A percentile compares a stretch with the other conserved stretches of the same genome.
Evolutionary conservation across 2,329 filamentous ascomycete species (phyloP).

Genomic region (Fusarium domesticum): DNA sequence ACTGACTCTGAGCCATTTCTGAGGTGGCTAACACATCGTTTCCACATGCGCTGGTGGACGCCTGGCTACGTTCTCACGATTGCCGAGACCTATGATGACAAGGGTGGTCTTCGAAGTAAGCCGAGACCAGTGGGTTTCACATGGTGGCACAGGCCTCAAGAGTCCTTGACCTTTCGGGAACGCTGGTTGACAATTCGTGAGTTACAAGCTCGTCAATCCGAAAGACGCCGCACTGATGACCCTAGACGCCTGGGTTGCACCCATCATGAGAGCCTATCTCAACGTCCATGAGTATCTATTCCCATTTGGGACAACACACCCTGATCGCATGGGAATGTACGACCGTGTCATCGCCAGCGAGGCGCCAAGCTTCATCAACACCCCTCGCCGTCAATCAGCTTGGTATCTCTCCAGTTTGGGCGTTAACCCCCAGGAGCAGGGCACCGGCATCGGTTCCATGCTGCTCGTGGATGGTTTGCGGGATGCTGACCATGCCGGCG

Average conservation of each 20-base stretch:
- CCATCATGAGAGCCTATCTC: constrained; percentile 26
- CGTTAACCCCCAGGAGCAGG: constrained; percentile 33
- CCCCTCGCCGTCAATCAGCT: constrained; percentile 30
- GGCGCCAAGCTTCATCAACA: constrained; percentile 27
- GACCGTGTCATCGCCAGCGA: constrained; percentile 26
- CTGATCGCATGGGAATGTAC: constrained; percentile 22
- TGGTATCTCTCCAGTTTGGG: constrained; percentile 38
- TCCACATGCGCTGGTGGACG: constrained; percentile 34
- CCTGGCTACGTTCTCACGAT: constrained; percentile 32
- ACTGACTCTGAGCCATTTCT: constrained; percentile 19
- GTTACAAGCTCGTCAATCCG: no score
- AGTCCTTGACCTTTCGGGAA: constrained; percentile 27
- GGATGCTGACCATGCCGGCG: constrained; percentile 29
- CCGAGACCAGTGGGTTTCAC: constrained; percentile 30
- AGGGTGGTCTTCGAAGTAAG: constrained; percentile 4
- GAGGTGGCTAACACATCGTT: constrained; percentile 27
- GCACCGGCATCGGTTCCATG: constrained; percentile 31
- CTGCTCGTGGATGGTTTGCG: constrained; percentile 33
- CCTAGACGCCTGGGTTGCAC: constrained; percentile 32
- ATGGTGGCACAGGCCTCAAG: constrained; percentile 34
- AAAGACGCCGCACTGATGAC: constrained; percentile 1
- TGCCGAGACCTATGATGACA: constrained; percentile 17
- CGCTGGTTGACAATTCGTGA: constrained; percentile 34
- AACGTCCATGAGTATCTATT: constrained; percentile 26
- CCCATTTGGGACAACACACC: constrained; percentile 24